phyloP scores from a whole-genome alignment of 176 grass and related monocot genomes.

The Zea mays region Zm-B73-REFERENCE-NAM-5.0 NC_050105.1:148416001-148416500 shows the following conservation, averaged over 20 bases:
- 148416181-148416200: neutral
- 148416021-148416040: conserved; percentile 95
- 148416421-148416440: no score
- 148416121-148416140: conserved; percentile 65
- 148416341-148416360: no score
- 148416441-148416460: no score
- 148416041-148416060: conserved; percentile 89
- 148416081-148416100: conserved; percentile 64
- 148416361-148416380: no score
- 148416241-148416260: conserved; percentile 19
- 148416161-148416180: conserved; percentile 4
- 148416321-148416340: no score
- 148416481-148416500: no score
- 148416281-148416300: no score
- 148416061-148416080: conserved; percentile 56
- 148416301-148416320: no score
- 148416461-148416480: no score
- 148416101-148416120: conserved; percentile 68
- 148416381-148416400: no score
- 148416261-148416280: neutral
- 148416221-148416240: conserved; percentile 33
- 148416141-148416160: conserved; percentile 66
- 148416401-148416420: no score
- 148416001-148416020: conserved; percentile 98
- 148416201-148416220: neutral